A percentile compares a stretch with the other conserved stretches of the same genome.
Evolutionary conservation across 192 early-diverging fungal species (phyloP).

Genomic region (Polychytrium aggregatum): DNA sequence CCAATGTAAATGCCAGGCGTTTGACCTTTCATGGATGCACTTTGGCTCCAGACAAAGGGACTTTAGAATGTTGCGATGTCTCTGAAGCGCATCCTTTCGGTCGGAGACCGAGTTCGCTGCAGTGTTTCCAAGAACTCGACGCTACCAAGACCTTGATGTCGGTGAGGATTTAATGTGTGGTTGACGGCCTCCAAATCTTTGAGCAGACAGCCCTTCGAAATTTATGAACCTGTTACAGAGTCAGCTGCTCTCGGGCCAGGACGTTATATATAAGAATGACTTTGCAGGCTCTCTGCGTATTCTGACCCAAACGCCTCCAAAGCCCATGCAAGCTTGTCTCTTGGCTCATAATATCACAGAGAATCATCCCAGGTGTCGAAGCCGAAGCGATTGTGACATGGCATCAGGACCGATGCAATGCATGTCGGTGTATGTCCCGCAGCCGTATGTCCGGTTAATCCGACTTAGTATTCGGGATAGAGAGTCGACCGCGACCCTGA

Average conservation of each 20-base stretch:
- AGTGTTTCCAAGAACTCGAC: conserved; percentile 56
- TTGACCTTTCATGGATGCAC: neutral
- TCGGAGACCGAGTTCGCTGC: conserved; percentile 18
- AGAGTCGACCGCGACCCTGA: conserved; percentile 11
- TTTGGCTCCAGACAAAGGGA: too few relatives aligned
- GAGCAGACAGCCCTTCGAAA: too few relatives aligned
- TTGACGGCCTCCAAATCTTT: too few relatives aligned
- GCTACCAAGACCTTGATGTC: too few relatives aligned
- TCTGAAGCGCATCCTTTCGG: conserved; percentile 41
- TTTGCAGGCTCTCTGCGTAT: neutral
- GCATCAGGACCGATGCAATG: conserved; percentile 18
- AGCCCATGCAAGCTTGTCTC: conserved; percentile 2
- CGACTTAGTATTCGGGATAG: conserved; percentile 39
- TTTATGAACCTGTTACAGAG: too few relatives aligned
- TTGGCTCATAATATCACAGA: conserved; percentile 3
- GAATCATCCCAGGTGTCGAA: conserved; percentile 23
- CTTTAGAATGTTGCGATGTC: conserved; percentile 47
- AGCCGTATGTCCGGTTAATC: conserved; percentile 29
- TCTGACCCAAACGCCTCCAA: conserved; percentile 3
- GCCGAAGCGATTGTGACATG: conserved; percentile 13
- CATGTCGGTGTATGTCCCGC: conserved; percentile 44
- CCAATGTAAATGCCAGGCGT: neutral
- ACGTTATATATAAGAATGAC: neutral
- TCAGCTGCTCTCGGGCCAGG: conserved; percentile 2
- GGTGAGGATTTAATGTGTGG: too few relatives aligned